phyloP scores from a whole-genome alignment of 2,329 filamentous ascomycete species.

The Akanthomyces muscarius region DNA sequence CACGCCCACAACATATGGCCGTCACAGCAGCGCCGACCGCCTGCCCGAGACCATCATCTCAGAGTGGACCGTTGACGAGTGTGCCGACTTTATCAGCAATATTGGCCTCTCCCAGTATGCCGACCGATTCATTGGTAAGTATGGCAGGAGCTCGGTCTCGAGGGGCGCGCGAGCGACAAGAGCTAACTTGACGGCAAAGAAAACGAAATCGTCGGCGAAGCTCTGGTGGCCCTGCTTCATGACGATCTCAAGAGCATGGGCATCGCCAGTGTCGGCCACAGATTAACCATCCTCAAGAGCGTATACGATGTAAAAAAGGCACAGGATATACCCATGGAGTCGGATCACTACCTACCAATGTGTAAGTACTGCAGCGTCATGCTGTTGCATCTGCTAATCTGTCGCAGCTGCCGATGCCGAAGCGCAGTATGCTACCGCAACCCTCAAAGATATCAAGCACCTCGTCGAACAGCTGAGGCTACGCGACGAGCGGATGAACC shows the following conservation, averaged over 20 bases:
- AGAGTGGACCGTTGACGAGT: conserved; percentile 81
- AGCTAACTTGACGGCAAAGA: conserved; percentile 48
- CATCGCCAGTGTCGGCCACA: conserved; percentile 86
- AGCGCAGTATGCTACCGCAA: conserved; percentile 79
- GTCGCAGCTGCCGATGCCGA: conserved; percentile 78
- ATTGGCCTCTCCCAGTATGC: conserved; percentile 81
- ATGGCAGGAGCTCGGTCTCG: not conserved
- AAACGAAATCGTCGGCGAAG: conserved; percentile 91
- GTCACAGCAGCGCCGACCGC: conserved; percentile 59
- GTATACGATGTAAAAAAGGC: conserved; percentile 96
- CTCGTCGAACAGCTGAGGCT: conserved; percentile 85
- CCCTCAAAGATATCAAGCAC: conserved; percentile 87
- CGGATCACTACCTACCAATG: conserved; percentile 87
- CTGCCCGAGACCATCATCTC: conserved; percentile 72
- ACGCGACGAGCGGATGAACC: conserved; percentile 83
- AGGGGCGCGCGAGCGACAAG: not conserved
- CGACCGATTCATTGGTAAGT: conserved; percentile 75
- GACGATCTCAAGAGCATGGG: conserved; percentile 95
- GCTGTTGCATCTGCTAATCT: conserved; percentile 1
- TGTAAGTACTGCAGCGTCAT: conserved; percentile 53
- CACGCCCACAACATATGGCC: conserved; percentile 74
- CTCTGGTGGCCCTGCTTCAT: conserved; percentile 80
- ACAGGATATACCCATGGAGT: conserved; percentile 85
- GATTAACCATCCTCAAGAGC: conserved; percentile 89
- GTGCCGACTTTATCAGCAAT: conserved; percentile 79